phyloP scores from a whole-genome alignment of 768 basidiomycete genomes.

The Hygrocybe punicea region DNA sequence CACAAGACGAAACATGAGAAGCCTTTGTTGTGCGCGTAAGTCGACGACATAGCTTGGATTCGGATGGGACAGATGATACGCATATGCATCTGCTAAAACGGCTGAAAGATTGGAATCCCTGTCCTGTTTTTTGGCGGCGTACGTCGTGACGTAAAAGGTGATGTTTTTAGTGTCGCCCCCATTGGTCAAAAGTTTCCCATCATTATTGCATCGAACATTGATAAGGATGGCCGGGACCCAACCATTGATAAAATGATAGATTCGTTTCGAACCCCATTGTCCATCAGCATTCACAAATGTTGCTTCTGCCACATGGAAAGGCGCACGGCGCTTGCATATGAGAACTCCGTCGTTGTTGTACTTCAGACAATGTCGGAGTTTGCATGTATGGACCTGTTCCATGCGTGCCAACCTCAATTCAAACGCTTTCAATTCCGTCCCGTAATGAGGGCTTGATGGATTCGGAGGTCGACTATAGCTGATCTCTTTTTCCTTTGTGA shows the following conservation, averaged over 20 bases:
- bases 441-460: neutral
- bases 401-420: conserved; percentile 26
- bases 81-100: conserved; percentile 28
- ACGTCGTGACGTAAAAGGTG: too few species aligned
- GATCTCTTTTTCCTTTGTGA: too few species aligned
- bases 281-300: conserved; percentile 28
- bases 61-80: conserved; percentile 25
- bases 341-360: conserved; percentile 11
- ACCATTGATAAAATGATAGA: neutral
- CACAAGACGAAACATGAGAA: too few species aligned
- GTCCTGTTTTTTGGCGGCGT: too few species aligned
- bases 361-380: conserved; percentile 18
- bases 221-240: neutral
- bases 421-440: neutral
- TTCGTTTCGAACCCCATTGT: conserved; percentile 25
- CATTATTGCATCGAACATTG: conserved; percentile 1
- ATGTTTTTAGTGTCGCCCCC: too few species aligned
- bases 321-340: conserved; percentile 35
- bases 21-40: conserved; percentile 15
- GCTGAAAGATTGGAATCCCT: conserved; percentile 34
- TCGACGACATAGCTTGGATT: neutral
- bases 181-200: conserved; percentile 7
- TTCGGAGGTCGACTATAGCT: neutral
- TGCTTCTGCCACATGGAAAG: conserved; percentile 19
- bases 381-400: conserved; percentile 36